phyloP scores from a whole-genome alignment of 1,139 yeast species.

The Yamadazyma sp. region DNA sequence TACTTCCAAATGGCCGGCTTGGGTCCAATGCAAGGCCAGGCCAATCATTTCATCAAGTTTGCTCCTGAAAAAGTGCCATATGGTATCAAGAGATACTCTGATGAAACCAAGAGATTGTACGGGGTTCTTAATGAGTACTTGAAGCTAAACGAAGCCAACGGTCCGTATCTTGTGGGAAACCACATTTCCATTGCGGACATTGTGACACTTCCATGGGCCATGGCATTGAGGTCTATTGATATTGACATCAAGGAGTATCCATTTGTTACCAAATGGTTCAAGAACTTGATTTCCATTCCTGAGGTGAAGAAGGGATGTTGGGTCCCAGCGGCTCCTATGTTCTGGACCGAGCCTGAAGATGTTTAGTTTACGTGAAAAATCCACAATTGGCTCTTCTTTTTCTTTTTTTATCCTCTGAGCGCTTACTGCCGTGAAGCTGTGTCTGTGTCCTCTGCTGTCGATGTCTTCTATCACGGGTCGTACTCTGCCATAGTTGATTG shows the following conservation, averaged over 20 bases:
- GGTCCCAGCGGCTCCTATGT: conserved; percentile 9
- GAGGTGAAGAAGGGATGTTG: conserved; percentile 35
- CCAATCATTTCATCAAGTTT: conserved; percentile 41
- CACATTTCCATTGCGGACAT: conserved; percentile 57
- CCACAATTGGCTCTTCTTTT: no score
- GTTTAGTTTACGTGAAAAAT: no score
- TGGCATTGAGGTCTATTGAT: conserved; percentile 17
- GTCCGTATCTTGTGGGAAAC: conserved; percentile 57
- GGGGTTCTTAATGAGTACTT: conserved; percentile 53
- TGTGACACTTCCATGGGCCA: conserved; percentile 40
- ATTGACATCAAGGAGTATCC: conserved; percentile 47
- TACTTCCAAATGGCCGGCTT: conserved; percentile 59
- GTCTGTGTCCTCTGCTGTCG: no score
- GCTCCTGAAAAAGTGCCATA: conserved; percentile 52
- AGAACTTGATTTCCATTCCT: conserved; percentile 33
- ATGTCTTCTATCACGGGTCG: no score
- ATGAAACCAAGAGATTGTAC: conserved; percentile 53
- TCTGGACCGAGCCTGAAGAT: conserved; percentile 10
- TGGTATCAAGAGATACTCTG: conserved; percentile 51
- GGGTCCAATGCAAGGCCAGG: conserved; percentile 65
- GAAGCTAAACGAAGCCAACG: conserved; percentile 33
- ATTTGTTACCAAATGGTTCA: conserved; percentile 42
- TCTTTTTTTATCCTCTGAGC: no score
- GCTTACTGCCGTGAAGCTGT: no score
- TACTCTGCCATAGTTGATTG: no score